Conservation (phyloP, 1,284 basidiomycete species). For the Clitocybe nebularis region DNA sequence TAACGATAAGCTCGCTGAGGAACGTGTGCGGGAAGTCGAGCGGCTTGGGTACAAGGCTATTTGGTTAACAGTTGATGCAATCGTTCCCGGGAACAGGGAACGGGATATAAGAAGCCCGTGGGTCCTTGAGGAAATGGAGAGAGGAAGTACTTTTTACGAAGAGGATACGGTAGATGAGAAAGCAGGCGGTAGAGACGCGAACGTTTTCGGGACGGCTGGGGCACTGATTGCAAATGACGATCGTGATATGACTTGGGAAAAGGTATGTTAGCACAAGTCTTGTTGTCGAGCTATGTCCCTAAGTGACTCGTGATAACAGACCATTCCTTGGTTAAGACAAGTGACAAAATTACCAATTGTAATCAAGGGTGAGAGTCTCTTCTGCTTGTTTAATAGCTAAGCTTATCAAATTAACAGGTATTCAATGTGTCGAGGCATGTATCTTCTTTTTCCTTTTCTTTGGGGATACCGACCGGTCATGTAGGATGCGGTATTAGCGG, state of each 20-base stretch:
- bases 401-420: slow-evolving; percentile 34
- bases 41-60: slow-evolving; percentile 78
- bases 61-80: slow-evolving; percentile 88
- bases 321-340: slow-evolving; percentile 75
- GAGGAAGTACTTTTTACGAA: slow-evolving; percentile 32
- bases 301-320: slow-evolving; percentile 37
- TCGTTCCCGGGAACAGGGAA: slow-evolving; percentile 84
- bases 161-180: slow-evolving; percentile 33
- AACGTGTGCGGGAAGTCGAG: slow-evolving; percentile 72
- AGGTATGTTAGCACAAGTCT: slow-evolving; percentile 30
- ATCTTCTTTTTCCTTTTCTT: slow-evolving; percentile 7
- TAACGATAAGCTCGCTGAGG: slow-evolving; percentile 65
- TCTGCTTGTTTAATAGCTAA: background rate
- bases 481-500: slow-evolving; percentile 82
- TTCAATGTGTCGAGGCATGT: slow-evolving; percentile 72
- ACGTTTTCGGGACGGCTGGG: slow-evolving; percentile 61
- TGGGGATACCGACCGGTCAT: no score
- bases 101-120: slow-evolving; percentile 67
- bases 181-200: slow-evolving; percentile 30
- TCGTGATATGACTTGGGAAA: slow-evolving; percentile 70
- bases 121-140: slow-evolving; percentile 58
- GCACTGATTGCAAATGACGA: slow-evolving; percentile 62
- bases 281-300: no score
- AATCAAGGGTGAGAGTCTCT: slow-evolving; percentile 59
- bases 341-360: slow-evolving; percentile 79